Evolutionary conservation across 371 early-diverging fungal genomes (phyloP), one percentile per base, ranked within the genome.

Genomic region (Rhizopus sp.): DNA sequence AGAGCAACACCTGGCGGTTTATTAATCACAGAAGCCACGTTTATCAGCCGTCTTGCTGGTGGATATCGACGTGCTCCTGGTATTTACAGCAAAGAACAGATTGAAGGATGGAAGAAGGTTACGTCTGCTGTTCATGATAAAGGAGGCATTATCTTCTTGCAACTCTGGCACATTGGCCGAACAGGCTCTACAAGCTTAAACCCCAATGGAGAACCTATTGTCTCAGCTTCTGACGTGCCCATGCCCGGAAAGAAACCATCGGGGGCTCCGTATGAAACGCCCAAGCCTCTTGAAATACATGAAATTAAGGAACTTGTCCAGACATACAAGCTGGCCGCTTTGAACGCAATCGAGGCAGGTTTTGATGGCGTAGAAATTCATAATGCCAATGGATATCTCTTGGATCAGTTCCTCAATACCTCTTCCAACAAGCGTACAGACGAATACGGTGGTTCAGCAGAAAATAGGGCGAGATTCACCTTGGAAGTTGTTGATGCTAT

Each of bases 351-450:
- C 40, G 46, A 59, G 41, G 78, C 78, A 9, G 86, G 82, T 0
- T 88, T 88, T 53, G 85, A 89, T 50, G 86, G 80, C 23, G 66
- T 91, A 7, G 86, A 90, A 56, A 72, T 91, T 17, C 92, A 91
- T 66, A 82, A 62, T 46, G 88, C 86, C 0, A 81, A 88, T 47
- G 86, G 87, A 1, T 88, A 86, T 67, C 73, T 89, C 37, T 34
- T 86, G 38, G 72, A 80, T 55, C 81, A 84, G 47, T 88, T 90
- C 35, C 40, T 69, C 30, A 65, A 69, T 38, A 52, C 60, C n/a
- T 46, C 41, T 8, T 73, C 83, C 33, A 95, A 95, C 72, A 59
- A 82, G 29, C 53, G 57, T 15, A 51, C 57, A 5, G 57, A 60
- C 13, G 57, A 80, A 37, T 95, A 93, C 61, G 89, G 87, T 49